Evolutionary conservation across 768 basidiomycete genomes (phyloP).

Genomic region (Lactarius trivialis): DNA sequence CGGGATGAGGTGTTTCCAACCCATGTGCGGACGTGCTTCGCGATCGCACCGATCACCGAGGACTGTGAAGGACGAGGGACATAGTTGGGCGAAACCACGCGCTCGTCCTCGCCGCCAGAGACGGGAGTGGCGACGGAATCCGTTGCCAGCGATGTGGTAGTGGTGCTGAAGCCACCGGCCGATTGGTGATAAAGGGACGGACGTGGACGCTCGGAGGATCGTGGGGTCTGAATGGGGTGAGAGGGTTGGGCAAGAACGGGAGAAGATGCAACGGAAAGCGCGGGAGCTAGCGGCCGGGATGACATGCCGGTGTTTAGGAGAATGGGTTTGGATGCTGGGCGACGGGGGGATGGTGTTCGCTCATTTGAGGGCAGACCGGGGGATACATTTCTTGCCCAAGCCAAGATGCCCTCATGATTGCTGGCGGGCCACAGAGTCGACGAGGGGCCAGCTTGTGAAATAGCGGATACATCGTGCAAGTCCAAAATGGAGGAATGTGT

Average conservation of each 20-base stretch:
- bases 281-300: conserved; percentile 18
- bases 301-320: conserved; percentile 18
- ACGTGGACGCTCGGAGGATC: conserved; percentile 16
- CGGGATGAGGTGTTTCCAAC: conserved; percentile 17
- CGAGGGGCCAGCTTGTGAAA: conserved; percentile 10
- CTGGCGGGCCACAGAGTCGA: conserved; percentile 28
- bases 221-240: conserved; percentile 22
- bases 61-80: neutral
- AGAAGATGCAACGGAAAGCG: conserved; percentile 18
- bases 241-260: conserved; percentile 20
- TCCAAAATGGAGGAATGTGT: conserved; percentile 19
- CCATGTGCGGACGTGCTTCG: conserved; percentile 24
- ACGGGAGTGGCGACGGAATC: conserved; percentile 31
- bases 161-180: conserved; percentile 12
- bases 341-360: conserved; percentile 18
- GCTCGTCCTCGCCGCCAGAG: conserved; percentile 18
- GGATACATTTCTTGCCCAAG: conserved; percentile 32
- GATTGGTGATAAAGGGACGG: conserved; percentile 17
- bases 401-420: conserved; percentile 39
- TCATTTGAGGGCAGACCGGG: conserved; percentile 25
- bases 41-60: conserved; percentile 19
- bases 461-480: conserved; percentile 4
- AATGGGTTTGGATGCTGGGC: conserved; percentile 3
- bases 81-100: neutral
- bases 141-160: conserved; percentile 24